Evolutionary conservation across 2,329 filamentous ascomycete species (phyloP).

Genomic region (Fusarium nanum): DNA sequence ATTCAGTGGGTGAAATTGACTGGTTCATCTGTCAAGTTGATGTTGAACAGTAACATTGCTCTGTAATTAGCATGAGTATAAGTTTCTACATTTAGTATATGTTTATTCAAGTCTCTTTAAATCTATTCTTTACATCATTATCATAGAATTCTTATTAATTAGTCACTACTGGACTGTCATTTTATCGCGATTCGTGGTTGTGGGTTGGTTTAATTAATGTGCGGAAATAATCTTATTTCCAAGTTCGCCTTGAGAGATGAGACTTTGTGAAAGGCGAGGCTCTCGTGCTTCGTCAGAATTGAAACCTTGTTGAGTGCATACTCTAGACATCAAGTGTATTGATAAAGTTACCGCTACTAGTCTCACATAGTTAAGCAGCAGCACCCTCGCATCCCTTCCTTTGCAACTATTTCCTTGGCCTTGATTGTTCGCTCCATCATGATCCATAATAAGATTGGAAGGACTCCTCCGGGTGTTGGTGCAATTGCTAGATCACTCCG

Average conservation of each 20-base stretch:
- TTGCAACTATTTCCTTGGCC: not conserved
- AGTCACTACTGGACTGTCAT: no score
- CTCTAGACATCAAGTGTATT: not conserved
- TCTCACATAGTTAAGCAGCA: not conserved
- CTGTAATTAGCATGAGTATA: not conserved
- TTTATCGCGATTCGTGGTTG: no score
- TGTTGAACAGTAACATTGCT: not conserved
- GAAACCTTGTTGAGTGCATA: no score
- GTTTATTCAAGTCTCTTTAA: no score
- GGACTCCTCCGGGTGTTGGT: not conserved
- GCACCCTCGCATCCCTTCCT: not conserved
- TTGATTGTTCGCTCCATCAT: constrained; percentile 10
- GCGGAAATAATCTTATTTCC: no score
- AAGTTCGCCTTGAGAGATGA: no score
- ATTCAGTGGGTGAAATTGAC: constrained; percentile 32
- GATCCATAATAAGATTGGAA: not conserved
- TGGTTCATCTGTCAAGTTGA: constrained; percentile 21
- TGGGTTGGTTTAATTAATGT: rapidly evolving
- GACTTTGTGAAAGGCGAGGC: no score
- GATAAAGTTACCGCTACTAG: no score
- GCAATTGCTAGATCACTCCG: constrained; percentile 2
- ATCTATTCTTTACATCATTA: no score
- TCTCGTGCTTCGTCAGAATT: no score
- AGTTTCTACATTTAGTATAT: no score
- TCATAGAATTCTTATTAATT: no score